phyloP scores from a whole-genome alignment of 139 green algal species.

The Spirogloea muscicola region DNA sequence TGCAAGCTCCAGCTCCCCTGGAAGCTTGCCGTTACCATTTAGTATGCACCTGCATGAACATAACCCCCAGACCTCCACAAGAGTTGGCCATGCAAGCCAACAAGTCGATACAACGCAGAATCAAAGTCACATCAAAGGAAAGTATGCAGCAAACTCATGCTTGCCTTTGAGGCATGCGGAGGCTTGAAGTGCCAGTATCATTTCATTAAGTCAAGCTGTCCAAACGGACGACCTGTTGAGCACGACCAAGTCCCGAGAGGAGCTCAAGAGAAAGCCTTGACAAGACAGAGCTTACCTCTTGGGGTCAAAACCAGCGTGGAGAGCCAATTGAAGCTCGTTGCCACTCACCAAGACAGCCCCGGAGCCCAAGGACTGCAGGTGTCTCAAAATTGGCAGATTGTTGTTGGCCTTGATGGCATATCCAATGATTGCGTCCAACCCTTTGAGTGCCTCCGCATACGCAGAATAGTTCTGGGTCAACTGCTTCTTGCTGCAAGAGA shows the following conservation, averaged over 20 bases:
- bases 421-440: conserved; percentile 82
- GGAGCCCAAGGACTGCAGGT: conserved; percentile 60
- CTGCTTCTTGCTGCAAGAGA: conserved; percentile 55
- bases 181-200: neutral
- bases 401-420: conserved; percentile 99
- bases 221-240: neutral
- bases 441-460: conserved; percentile 80
- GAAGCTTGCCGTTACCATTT: conserved; percentile 96
- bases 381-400: conserved; percentile 87
- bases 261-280: neutral
- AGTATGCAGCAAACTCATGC: no score
- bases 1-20: conserved; percentile 84
- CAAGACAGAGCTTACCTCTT: conserved; percentile 57
- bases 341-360: conserved; percentile 91
- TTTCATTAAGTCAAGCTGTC: neutral
- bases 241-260: neutral
- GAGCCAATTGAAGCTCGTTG: conserved; percentile 88
- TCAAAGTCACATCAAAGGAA: no score
- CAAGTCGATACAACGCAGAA: no score
- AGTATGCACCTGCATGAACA: conserved; percentile 59
- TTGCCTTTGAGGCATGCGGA: neutral
- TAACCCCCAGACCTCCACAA: conserved; percentile 6
- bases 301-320: conserved; percentile 83
- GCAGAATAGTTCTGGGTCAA: conserved; percentile 52
- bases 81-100: neutral